Percentiles rank a stretch among this genome's conserved stretches.
phyloP scores from a whole-genome alignment of 2,329 filamentous ascomycete species.

The Colletotrichum plurivorum region DNA sequence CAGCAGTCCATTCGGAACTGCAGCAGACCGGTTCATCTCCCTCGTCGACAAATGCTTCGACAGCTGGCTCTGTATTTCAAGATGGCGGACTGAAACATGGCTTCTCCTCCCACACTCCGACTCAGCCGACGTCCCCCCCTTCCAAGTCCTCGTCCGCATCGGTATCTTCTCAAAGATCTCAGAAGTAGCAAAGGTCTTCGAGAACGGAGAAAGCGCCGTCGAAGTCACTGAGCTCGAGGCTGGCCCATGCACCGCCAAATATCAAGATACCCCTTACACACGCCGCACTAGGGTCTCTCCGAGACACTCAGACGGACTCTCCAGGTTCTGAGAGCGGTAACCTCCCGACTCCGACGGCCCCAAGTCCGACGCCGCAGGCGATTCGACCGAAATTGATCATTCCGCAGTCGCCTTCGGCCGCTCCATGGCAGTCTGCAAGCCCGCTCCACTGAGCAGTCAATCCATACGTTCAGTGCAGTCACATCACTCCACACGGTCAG shows the following conservation, averaged over 20 bases:
- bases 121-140: background rate
- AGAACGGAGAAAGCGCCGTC: too few species aligned
- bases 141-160: background rate
- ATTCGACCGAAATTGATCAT: slow-evolving; percentile 42
- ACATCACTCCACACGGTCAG: too few species aligned
- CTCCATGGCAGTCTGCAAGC: background rate
- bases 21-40: background rate
- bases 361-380: slow-evolving; percentile 50
- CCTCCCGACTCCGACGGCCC: slow-evolving; percentile 51
- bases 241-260: too few species aligned
- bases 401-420: background rate
- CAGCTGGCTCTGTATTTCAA: background rate
- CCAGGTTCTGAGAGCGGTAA: slow-evolving; percentile 10
- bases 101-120: background rate
- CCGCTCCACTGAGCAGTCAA: background rate
- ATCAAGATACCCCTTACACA: too few species aligned
- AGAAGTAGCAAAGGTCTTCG: background rate
- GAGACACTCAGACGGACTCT: too few species aligned
- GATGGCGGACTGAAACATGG: background rate
- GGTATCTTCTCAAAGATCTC: background rate
- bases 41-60: background rate
- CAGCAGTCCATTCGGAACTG: background rate
- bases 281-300: too few species aligned
- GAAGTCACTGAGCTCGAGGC: too few species aligned
- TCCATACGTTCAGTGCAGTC: background rate